Conservation (phyloP, 176 grass and related monocot species). For the Oryza meyeriana region DNA sequence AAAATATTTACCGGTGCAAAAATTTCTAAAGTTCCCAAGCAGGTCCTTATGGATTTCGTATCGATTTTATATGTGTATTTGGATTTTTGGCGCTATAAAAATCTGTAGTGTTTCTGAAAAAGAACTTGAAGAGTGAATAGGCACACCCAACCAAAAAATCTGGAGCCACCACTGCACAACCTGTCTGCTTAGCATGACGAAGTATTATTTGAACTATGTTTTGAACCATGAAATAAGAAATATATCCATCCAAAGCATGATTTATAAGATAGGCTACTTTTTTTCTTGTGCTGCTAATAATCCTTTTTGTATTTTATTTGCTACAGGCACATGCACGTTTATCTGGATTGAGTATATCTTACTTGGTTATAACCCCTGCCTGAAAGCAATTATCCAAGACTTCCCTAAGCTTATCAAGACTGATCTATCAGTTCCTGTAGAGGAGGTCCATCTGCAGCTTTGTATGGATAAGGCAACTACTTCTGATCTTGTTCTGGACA, state of each 20-base stretch:
- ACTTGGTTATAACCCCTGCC: neutral
- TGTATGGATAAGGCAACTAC: slow-evolving; percentile 15
- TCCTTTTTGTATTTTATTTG: slow-evolving; percentile 11
- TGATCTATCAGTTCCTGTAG: neutral
- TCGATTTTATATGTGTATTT: too few species aligned
- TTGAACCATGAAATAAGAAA: slow-evolving; percentile 15
- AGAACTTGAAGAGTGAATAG: neutral
- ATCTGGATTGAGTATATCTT: slow-evolving; percentile 1
- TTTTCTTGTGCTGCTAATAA: neutral
- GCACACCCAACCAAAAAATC: too few species aligned
- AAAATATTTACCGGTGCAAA: too few species aligned
- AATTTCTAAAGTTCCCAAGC: too few species aligned
- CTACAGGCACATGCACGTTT: slow-evolving; percentile 25
- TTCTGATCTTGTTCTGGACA: slow-evolving; percentile 14
- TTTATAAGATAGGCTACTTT: neutral
- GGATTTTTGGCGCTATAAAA: too few species aligned
- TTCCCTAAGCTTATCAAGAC: slow-evolving; percentile 12
- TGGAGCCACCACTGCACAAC: neutral
- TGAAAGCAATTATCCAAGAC: neutral
- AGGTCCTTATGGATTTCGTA: too few species aligned
- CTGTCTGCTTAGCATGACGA: slow-evolving; percentile 2
- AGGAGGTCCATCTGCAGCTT: slow-evolving; percentile 17
- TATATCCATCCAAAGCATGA: slow-evolving; percentile 1
- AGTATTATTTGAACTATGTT: neutral
- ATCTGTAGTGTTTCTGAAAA: fast-evolving